phyloP scores from a whole-genome alignment of 2,329 filamentous ascomycete genomes.

The Cryphonectria parasitica region DNA sequence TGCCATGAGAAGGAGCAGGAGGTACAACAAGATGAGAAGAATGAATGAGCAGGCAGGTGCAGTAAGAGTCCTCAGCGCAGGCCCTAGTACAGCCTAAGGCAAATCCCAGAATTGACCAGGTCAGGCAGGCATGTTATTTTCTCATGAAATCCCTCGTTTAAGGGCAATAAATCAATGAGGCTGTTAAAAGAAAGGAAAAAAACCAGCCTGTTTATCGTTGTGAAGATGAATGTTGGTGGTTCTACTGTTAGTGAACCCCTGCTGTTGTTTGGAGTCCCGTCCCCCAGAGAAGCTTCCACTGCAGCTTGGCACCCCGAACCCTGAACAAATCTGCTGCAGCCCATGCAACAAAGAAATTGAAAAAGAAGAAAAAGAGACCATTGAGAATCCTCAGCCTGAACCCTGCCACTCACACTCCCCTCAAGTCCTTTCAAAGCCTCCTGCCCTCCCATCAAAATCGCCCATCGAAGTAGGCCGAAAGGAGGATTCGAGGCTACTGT shows the following conservation, averaged over 20 bases:
- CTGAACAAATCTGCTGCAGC: neutral
- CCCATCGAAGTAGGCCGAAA: too few relatives aligned
- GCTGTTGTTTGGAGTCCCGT: neutral
- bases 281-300: neutral
- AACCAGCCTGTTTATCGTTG: neutral
- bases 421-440: neutral
- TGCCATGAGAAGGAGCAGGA: neutral
- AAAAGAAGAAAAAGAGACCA: neutral
- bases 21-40: neutral
- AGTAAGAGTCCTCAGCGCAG: neutral
- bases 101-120: neutral
- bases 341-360: too few relatives aligned
- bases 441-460: too few relatives aligned
- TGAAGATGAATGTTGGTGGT: neutral
- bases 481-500: too few relatives aligned
- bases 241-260: neutral
- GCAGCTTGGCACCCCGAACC: neutral
- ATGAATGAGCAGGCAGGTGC: neutral
- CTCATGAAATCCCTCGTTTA: neutral
- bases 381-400: neutral
- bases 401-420: neutral
- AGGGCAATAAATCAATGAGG: neutral
- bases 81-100: neutral
- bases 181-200: neutral
- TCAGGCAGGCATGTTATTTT: neutral